These are phyloP conservation scores for Suillus weaverae DNA, from an alignment of 768 basidiomycete species.

Conservation along the genomic window DNA sequence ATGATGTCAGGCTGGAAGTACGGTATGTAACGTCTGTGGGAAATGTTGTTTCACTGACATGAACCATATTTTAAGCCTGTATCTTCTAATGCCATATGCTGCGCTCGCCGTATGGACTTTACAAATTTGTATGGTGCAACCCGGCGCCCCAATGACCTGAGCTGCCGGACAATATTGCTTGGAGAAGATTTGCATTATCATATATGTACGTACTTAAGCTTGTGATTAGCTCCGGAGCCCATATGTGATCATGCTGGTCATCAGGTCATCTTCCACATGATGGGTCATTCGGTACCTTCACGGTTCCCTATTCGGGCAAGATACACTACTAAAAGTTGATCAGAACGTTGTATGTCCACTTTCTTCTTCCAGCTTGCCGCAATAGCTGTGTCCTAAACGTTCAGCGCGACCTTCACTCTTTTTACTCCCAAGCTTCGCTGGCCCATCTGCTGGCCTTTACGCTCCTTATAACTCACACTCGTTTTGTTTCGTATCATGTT, in stretches of 20 bases:
- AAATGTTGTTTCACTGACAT: not conserved
- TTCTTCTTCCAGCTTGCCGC: not conserved
- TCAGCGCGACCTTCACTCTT: not conserved
- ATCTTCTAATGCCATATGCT: not conserved
- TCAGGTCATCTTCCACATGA: not conserved
- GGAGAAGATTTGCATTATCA: not conserved
- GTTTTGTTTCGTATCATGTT: slow-evolving; percentile 10
- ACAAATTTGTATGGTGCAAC: not conserved
- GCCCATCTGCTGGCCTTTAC: not conserved
- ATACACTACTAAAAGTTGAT: not conserved
- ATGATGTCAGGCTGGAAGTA: too few relatives aligned
- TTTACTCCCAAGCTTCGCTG: too few relatives aligned
- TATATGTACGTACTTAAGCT: not conserved
- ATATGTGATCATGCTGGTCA: slow-evolving; percentile 2
- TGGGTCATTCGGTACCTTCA: not conserved
- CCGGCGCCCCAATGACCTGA: not conserved
- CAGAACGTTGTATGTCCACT: not conserved
- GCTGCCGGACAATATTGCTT: not conserved
- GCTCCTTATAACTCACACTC: slow-evolving; percentile 13
- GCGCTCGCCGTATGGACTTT: not conserved
- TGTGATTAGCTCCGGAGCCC: not conserved
- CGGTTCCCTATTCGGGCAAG: not conserved
- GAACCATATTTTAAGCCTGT: not conserved
- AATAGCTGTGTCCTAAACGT: not conserved
- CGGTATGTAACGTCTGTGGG: not conserved